Percentiles rank a stretch among this genome's conserved stretches.
Evolutionary conservation across 257 asterid genomes (phyloP).

Genomic region (Solanum chilense): DNA sequence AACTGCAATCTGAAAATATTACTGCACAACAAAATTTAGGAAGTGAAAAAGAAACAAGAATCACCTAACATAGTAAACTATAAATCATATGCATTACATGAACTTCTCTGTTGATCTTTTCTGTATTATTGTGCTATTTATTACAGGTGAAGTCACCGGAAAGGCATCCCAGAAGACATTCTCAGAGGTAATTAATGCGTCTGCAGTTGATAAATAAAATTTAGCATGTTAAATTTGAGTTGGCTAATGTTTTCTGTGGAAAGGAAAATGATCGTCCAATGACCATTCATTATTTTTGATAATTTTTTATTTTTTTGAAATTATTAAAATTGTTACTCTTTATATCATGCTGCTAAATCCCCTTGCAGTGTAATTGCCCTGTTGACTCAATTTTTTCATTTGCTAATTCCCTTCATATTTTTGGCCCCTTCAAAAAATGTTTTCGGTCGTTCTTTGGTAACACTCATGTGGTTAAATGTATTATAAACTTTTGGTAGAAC

Average conservation of each 20-base stretch:
- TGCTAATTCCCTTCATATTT: background rate
- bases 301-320: too few species aligned
- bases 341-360: background rate
- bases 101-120: background rate
- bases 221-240: background rate
- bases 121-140: background rate
- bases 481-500: background rate
- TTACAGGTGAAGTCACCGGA: constrained; percentile 47
- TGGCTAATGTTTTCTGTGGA: background rate
- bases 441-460: background rate
- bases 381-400: background rate
- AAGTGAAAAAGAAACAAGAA: background rate
- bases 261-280: background rate
- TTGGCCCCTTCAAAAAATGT: background rate
- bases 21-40: background rate
- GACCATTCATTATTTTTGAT: background rate
- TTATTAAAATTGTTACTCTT: background rate
- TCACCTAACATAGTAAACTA: background rate
- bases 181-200: constrained; percentile 36
- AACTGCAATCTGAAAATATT: background rate
- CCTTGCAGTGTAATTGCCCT: background rate
- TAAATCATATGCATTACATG: background rate
- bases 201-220: background rate
- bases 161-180: constrained; percentile 30
- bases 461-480: background rate